Percentiles rank a stretch among this genome's conserved stretches.
phyloP scores from a whole-genome alignment of 495 filamentous ascomycete genomes.

The Ramalina intermedia region DNA sequence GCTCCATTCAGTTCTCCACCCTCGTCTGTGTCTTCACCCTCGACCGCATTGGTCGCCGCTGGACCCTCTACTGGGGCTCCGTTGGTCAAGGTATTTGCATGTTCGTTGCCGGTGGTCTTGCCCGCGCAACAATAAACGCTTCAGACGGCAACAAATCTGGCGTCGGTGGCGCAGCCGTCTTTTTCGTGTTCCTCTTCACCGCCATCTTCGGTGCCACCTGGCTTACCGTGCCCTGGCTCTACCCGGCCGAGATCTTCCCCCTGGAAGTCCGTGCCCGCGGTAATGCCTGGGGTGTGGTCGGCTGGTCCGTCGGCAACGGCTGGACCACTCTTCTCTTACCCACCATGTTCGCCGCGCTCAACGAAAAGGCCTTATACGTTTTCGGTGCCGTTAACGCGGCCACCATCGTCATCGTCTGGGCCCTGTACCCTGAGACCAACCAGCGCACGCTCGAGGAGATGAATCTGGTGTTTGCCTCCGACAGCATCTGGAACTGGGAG shows the following conservation, averaged over 20 bases:
- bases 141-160: slow-evolving; percentile 27
- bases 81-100: slow-evolving; percentile 47
- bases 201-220: slow-evolving; percentile 55
- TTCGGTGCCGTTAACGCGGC: slow-evolving; percentile 48
- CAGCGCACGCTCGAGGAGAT: slow-evolving; percentile 56
- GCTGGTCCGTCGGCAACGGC: slow-evolving; percentile 56
- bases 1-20: slow-evolving; percentile 33
- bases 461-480: slow-evolving; percentile 47
- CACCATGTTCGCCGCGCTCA: slow-evolving; percentile 44
- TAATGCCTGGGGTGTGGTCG: slow-evolving; percentile 57
- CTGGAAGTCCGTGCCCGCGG: slow-evolving; percentile 50
- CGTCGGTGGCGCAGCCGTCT: slow-evolving; percentile 45
- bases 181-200: slow-evolving; percentile 55
- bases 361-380: slow-evolving; percentile 50
- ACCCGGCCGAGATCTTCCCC: slow-evolving; percentile 59
- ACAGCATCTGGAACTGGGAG: slow-evolving; percentile 47
- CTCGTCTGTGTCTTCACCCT: slow-evolving; percentile 55
- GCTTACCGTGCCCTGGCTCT: slow-evolving; percentile 57
- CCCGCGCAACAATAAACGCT: slow-evolving; percentile 34
- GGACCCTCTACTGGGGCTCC: slow-evolving; percentile 55
- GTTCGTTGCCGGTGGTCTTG: slow-evolving; percentile 42
- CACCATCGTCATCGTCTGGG: slow-evolving; percentile 49
- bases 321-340: slow-evolving; percentile 43
- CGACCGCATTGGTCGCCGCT: slow-evolving; percentile 52
- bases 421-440: slow-evolving; percentile 50